These are phyloP conservation scores for Noccaea caerulescens DNA, from an alignment of 345 rosid genomes.

Conservation along the genomic window DNA sequence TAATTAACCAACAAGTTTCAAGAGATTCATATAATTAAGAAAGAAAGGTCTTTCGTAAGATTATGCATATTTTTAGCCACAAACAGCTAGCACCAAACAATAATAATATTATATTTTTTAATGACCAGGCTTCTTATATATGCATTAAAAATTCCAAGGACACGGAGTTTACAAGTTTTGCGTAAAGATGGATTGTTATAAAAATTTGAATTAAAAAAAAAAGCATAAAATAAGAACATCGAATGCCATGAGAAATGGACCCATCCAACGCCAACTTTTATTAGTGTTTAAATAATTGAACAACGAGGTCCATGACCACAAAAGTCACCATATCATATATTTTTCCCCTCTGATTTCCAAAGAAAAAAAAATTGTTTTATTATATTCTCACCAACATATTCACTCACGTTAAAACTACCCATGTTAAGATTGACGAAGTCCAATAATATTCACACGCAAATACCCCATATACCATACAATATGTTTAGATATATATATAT, in stretches of 20 bases:
- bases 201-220: neutral
- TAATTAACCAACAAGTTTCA: conserved; percentile 13
- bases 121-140: conserved; percentile 26
- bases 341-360: neutral
- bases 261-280: conserved; percentile 41
- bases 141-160: conserved; percentile 34
- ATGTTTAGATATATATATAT: neutral
- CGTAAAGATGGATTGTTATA: conserved; percentile 25
- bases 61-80: conserved; percentile 32
- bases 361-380: neutral
- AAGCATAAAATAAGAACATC: conserved; percentile 27
- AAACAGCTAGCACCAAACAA: conserved; percentile 41
- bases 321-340: conserved; percentile 34
- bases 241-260: conserved; percentile 36
- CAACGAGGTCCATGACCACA: conserved; percentile 37
- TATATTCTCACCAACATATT: conserved; percentile 39
- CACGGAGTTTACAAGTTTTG: conserved; percentile 39
- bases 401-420: conserved; percentile 23
- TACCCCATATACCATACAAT: neutral
- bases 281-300: conserved; percentile 37
- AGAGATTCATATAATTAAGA: conserved; percentile 2
- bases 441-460: conserved; percentile 10
- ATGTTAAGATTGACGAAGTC: conserved; percentile 1
- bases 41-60: conserved; percentile 22
- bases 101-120: conserved; percentile 32